Evolutionary conservation across 345 rosid genomes (phyloP), one percentile per base, ranked within the genome.

Genomic region (Theobroma cacao): DNA sequence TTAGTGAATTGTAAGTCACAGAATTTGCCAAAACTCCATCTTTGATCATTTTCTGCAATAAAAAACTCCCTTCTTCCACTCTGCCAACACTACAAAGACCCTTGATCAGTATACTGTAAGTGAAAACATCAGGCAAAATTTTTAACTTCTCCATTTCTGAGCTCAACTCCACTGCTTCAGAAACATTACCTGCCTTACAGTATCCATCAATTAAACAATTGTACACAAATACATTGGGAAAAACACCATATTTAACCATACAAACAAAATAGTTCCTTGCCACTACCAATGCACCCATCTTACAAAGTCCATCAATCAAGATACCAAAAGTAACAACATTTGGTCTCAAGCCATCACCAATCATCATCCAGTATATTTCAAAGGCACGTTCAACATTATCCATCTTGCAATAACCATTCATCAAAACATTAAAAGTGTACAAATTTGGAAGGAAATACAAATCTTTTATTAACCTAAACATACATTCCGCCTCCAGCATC

Each of bases 141-240:
- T 69, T 79, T 17, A 80, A 75, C 80, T 71, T 86, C 80, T 75
- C 82, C 97, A 90, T 89, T 79, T 90, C 93, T 0, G 75, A 74
- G 78, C 74, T 70, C 81, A 89, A 77, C 28, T 43, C 72, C 88
- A 79, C 65, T 55, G 91, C 93, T 83, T 85, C 84, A 56, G 76
- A 71, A 41, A 82, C 24, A 71, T 82, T 77, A 34, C 90, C 92
- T 67, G 76, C 84, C 86, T 72, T 82, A 31, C 82, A 86, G 56
- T 85, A 81, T 63, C 94, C 93, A 81, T 88, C 88, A 76, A 91
- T 82, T 62, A 91, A 75, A 60, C 89, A 85, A 78, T 89, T 92
- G 76, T 90, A 92, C 69, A 87, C 85, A 78, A 82, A 67, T 58
- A 82, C 75, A 74, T 92, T 90, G 30, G 97, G 94, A 20, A 77